Evolutionary conservation across 768 basidiomycete genomes (phyloP).

Genomic region (Hebeloma cylindrosporum): DNA sequence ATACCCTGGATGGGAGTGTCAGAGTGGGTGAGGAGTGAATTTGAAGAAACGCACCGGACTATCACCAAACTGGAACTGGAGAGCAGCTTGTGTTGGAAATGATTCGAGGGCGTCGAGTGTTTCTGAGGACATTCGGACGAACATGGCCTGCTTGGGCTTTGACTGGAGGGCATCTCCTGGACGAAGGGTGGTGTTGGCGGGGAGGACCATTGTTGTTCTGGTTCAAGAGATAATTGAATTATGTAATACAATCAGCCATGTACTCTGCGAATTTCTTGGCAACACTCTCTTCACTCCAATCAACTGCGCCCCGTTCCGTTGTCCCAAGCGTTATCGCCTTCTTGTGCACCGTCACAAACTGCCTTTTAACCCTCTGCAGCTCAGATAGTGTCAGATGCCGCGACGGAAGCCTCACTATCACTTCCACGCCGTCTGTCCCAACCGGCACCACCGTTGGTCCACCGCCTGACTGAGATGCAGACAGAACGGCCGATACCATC

Average conservation of each 20-base stretch:
- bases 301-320: conserved; percentile 71
- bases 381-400: conserved; percentile 81
- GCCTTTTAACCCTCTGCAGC: conserved; percentile 85
- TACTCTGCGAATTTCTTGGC: conserved; percentile 69
- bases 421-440: conserved; percentile 37
- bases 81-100: conserved; percentile 39
- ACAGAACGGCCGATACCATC: conserved; percentile 72
- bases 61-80: conserved; percentile 65
- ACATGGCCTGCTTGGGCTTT: conserved; percentile 70
- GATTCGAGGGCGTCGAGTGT: conserved; percentile 67
- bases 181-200: conserved; percentile 47
- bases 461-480: conserved; percentile 50
- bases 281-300: conserved; percentile 75
- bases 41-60: conserved; percentile 46
- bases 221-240: conserved; percentile 8
- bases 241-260: conserved; percentile 66
- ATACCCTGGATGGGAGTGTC: conserved; percentile 48
- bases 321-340: conserved; percentile 85
- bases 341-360: conserved; percentile 88
- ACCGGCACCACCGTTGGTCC: conserved; percentile 50
- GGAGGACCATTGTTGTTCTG: conserved; percentile 62
- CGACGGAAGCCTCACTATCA: conserved; percentile 62
- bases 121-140: conserved; percentile 73
- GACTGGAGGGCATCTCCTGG: conserved; percentile 57
- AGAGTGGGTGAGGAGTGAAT: background rate